Evolutionary conservation across 495 filamentous ascomycete genomes (phyloP).

Genomic region (Penicillium riverlandense): DNA sequence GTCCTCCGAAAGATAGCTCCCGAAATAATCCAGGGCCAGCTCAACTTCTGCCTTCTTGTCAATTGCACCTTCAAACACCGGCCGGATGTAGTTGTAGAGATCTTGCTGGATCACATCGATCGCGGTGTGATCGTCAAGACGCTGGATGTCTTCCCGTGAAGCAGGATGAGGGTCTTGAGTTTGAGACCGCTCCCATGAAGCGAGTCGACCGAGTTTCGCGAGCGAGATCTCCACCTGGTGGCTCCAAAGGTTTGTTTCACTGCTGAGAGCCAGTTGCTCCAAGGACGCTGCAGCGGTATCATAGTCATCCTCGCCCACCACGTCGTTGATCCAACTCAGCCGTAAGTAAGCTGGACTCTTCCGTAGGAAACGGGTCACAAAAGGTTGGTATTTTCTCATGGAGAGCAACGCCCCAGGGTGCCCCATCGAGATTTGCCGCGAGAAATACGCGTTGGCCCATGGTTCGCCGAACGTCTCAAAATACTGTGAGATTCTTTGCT

Average conservation of each 20-base stretch:
- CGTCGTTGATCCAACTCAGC: conserved; percentile 92
- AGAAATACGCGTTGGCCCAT: conserved; percentile 78
- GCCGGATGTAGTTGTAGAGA: conserved; percentile 54
- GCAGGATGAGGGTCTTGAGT: conserved; percentile 8
- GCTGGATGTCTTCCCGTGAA: conserved; percentile 26
- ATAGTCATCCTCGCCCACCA: conserved; percentile 65
- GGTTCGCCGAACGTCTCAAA: conserved; percentile 65
- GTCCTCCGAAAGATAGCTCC: conserved; percentile 44
- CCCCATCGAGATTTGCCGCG: conserved; percentile 59
- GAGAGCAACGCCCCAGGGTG: conserved; percentile 60
- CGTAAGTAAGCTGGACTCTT: conserved; percentile 60
- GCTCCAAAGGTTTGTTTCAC: conserved; percentile 74
- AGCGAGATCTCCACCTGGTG: conserved; percentile 88
- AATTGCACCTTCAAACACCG: conserved; percentile 56
- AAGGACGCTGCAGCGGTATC: conserved; percentile 61
- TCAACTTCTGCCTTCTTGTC: conserved; percentile 72
- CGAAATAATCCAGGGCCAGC: conserved; percentile 63
- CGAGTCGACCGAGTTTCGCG: conserved; percentile 71
- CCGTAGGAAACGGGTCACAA: conserved; percentile 69
- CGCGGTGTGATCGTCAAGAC: conserved; percentile 53
- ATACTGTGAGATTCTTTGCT: conserved; percentile 47
- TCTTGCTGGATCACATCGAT: conserved; percentile 67
- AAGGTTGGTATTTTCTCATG: conserved; percentile 53
- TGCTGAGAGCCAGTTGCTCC: conserved; percentile 51
- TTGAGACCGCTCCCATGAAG: conserved; percentile 38